Base-by-base conservation (phyloP, 2,329 filamentous ascomycete genomes). In the Neonectria hederae region DNA sequence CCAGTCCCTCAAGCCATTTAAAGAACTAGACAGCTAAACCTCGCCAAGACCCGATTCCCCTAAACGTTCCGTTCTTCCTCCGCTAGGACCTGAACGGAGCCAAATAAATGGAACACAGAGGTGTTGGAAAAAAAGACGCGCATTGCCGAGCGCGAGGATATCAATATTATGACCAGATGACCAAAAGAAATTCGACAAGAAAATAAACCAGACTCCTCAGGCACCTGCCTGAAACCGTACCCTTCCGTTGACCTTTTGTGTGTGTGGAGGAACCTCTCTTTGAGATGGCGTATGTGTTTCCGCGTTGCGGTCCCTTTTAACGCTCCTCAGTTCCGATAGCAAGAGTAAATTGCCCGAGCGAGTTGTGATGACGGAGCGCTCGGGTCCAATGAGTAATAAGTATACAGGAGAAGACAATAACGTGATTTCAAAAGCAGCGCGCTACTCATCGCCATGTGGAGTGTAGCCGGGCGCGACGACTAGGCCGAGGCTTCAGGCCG, bases 401-500 rank as follows among this genome's bases (percentile, higher is more conserved):
- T 70, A 57, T 70, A 70, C 54, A 53, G 51, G 59, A 59, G 52
- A 65, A 72, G 54, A 54, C 57, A 55, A 43, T 17, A 6, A 26
- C 22, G 38, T 22, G 21, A 24, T 32, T 46, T 32, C n/a, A 32
- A 40, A 35, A 17, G 32, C 9, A 45, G 13, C 6, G 46, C 21
- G 26, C 9, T 32, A 17, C 30, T 54, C 49, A 86, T 75, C 84
- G 81, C 86, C 87, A 89, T 21, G 86, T 88, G 54, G 81, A 82
- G 73, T 88, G 83, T 7, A 88, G 75, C 72, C 80, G 84, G 66
- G 77, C 75, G 59, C 86, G 80, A 55, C 82, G 78, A 66, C 77
- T 77, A 43, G 73, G 76, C 68, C 82, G 79, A 51, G 74, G 70
- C 78, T 88, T 88, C 72, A 90, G 78, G 9, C 87, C 87, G 22